A percentile compares a stretch with the other conserved stretches of the same genome.
Conservation (phyloP, 2,329 filamentous ascomycete genomes). For the Neopestalotiopsis sp. region DNA sequence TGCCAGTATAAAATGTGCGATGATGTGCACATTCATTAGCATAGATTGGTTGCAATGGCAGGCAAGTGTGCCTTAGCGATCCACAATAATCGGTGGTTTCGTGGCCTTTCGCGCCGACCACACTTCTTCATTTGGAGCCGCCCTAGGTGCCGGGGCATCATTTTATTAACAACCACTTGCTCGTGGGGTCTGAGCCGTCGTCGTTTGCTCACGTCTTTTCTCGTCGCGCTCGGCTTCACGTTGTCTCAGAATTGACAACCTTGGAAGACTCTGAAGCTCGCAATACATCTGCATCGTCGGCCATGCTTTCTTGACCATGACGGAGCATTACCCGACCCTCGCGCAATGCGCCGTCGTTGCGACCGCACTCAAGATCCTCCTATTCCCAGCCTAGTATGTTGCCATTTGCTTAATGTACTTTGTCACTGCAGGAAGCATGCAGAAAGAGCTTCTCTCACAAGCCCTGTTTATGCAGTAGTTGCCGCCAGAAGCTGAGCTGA, state of each 20-base stretch:
- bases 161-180: not conserved
- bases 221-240: not conserved
- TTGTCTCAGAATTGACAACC: not conserved
- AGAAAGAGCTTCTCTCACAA: not conserved
- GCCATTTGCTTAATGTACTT: no score
- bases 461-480: not conserved
- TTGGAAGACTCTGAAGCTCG: not conserved
- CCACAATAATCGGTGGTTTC: conserved; percentile 9
- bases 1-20: not conserved
- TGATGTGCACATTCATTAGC: no score
- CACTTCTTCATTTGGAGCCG: not conserved
- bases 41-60: no score
- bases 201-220: not conserved
- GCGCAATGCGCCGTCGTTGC: conserved; percentile 86
- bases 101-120: conserved; percentile 13
- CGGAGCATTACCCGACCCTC: conserved; percentile 84
- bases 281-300: not conserved
- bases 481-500: not conserved
- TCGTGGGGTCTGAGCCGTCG: not conserved
- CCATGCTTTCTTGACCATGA: conserved; percentile 57
- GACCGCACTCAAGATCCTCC: conserved; percentile 85
- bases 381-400: conserved; percentile 93
- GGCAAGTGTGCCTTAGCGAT: not conserved
- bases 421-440: not conserved
- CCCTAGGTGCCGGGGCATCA: not conserved